Evolutionary conservation across 805 yeast genomes (phyloP), one percentile per base, ranked within the genome.

Genomic region (Starmera pachycereana): DNA sequence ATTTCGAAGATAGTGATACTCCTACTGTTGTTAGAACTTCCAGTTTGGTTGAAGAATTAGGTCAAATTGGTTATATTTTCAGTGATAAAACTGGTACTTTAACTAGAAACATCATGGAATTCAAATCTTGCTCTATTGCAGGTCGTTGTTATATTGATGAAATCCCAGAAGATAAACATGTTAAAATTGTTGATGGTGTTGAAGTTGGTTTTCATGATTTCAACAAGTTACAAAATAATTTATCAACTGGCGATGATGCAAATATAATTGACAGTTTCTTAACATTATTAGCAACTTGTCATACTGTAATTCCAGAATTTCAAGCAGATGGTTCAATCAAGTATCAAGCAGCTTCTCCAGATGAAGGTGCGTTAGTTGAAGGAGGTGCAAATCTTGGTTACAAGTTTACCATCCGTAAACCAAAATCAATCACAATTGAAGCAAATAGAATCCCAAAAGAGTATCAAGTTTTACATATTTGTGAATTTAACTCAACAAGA

Each of bases 281-380:
- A 46, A 80, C 89, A 1, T 65, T 89, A 37, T 66, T 92, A 43
- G 86, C 97, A 32, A 78, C 95, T 0, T 92, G 98, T 58, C 99
- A 92, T 54, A 94, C 99, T 0, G 99, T 92, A 33, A 92, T 92
- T 45, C 99, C 99, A 0, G 98, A 92, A 58, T 66, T 73, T 14
- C 71, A 70, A 44, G 78, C 69, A 1, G 66, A 65, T 41, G 85
- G 83, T 0, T 50, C 69, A 3, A 79, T 92, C 46, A 89, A 86
- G 58, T 92, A 94, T 58, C 99, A 92, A 62, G 98, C 99, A 1
- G 96, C 98, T 0, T 89, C 97, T 0, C 98, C 98, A 0, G 99
- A 92, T 65, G 98, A 94, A 66, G 98, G 98, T 38, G 99, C 99
- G 0, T 69, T 92, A 45, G 99, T 92, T 3, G 88, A 89, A 52